These are phyloP conservation scores for Penicillium canescens DNA, from an alignment of 495 filamentous ascomycete species.

Conservation along the genomic window DNA sequence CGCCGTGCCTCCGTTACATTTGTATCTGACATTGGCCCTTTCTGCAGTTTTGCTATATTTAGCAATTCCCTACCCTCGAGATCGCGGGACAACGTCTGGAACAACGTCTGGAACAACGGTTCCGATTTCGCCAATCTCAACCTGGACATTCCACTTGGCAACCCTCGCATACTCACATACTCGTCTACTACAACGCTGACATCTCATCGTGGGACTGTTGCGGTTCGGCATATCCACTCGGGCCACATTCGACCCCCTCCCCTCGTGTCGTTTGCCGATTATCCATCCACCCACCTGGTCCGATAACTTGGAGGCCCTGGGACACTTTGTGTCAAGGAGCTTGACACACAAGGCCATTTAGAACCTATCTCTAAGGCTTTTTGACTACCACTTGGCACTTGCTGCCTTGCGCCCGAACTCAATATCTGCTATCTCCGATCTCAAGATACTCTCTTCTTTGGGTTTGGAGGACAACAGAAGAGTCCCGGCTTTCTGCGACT, in stretches of 20 bases:
- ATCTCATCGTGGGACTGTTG: background rate
- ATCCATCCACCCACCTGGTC: conserved; percentile 2
- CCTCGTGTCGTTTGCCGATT: conserved; percentile 18
- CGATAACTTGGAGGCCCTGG: background rate
- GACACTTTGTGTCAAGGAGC: background rate
- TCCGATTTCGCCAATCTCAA: conserved; percentile 11
- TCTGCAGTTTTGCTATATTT: conserved; percentile 43
- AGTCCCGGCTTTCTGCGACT: background rate
- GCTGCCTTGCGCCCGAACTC: conserved; percentile 3
- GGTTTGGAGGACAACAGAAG: background rate
- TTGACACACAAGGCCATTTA: background rate
- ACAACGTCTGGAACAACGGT: conserved; percentile 29
- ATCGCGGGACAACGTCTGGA: conserved; percentile 31
- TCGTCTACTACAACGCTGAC: background rate
- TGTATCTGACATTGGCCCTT: conserved; percentile 31
- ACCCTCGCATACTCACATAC: conserved; percentile 5
- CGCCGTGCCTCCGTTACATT: conserved; percentile 24
- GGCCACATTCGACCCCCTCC: conserved; percentile 10
- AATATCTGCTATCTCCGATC: conserved; percentile 4
- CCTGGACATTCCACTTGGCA: conserved; percentile 1
- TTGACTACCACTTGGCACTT: conserved; percentile 3
- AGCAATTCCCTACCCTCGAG: conserved; percentile 33
- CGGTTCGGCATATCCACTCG: conserved; percentile 12
- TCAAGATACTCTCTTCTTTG: background rate
- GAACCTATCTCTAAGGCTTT: background rate